Base-by-base conservation (phyloP, 2,329 filamentous ascomycete species). In the Monascus ruber region DNA sequence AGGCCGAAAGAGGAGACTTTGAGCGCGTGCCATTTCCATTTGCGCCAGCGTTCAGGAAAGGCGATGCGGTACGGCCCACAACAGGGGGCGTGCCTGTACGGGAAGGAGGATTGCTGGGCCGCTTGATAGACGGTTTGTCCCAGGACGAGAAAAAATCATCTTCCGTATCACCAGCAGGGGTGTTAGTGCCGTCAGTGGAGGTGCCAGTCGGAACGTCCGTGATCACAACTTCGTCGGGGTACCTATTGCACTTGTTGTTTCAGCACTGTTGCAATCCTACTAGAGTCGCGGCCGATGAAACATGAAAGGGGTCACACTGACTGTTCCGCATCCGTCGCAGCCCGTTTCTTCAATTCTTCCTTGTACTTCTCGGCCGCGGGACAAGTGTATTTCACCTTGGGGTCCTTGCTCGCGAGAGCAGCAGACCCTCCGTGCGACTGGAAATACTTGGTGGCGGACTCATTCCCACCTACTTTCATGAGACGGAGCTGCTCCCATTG, bases 71-170 rank as follows among this genome's bases (percentile, higher is more conserved):
- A 51, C 88, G 82, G 53, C 82, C 82, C 50, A 85, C 74, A 7
- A 84, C 77, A 3, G 85, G 81, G 9, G 89, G 89, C 2, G 91
- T 96, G 37, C 79, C 81, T 33, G 85, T 91, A 56, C 91, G 82
- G 31, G 89, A 95, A 33, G 91, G 76, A 10, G 91, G 89, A 49
- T 94, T 94, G 47, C 86, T 95, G 29, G 89, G 89, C 52, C 87
- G 81, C 73, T 96, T 98, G 67, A 98, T 93, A 4, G 87, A 77
- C 24, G 91, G 91, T 69, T 96, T 95, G 58, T 96, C 91, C 91
- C 89, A 98, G 1, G 87, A 95, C 6, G 89, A 94, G 68, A 98
- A 98, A 72, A 98, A 98, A 61, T 96, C 91, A 56, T 95, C 88
- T 17, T 82, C 80, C 24, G 77, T 73, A 50, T 94, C 87, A 49